These are phyloP conservation scores for Venturiaceae sp. DNA, from an alignment of 2,329 filamentous ascomycete species.

Conservation along the genomic window DNA sequence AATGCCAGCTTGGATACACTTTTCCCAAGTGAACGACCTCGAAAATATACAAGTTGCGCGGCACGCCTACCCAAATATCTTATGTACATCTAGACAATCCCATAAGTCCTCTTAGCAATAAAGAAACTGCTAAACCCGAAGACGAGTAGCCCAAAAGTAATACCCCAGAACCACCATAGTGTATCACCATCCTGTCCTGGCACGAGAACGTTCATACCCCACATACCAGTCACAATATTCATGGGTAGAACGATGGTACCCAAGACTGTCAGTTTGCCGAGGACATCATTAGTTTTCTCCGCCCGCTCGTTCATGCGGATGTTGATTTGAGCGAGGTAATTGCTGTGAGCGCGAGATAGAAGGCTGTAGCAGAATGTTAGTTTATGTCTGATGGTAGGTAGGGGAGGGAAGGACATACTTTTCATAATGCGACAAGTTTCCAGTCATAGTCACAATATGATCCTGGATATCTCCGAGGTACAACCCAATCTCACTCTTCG, in stretches of 20 bases:
- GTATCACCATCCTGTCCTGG: slow-evolving; percentile 75
- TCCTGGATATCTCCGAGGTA: slow-evolving; percentile 98
- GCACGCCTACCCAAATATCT: too few relatives aligned
- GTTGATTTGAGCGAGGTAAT: slow-evolving; percentile 99
- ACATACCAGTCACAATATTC: slow-evolving; percentile 98
- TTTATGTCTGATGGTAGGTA: neutral
- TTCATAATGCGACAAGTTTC: slow-evolving; percentile 91
- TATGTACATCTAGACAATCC: slow-evolving; percentile 4
- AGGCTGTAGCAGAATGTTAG: slow-evolving; percentile 45
- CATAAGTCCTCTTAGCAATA: slow-evolving; percentile 42
- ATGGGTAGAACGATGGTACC: slow-evolving; percentile 96
- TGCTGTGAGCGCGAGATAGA: slow-evolving; percentile 81
- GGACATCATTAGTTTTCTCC: slow-evolving; percentile 88
- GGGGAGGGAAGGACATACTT: slow-evolving; percentile 50
- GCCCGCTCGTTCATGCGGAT: slow-evolving; percentile 98
- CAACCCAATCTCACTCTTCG: slow-evolving; percentile 89
- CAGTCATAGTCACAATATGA: slow-evolving; percentile 98
- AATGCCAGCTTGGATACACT: too few relatives aligned
- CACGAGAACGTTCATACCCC: slow-evolving; percentile 98
- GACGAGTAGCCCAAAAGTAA: slow-evolving; percentile 62
- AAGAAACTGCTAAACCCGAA: slow-evolving; percentile 76
- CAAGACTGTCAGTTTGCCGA: slow-evolving; percentile 89
- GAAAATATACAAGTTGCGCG: too few relatives aligned
- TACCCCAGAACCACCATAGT: slow-evolving; percentile 39
- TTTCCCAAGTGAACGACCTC: too few relatives aligned